A percentile compares a stretch with the other conserved stretches of the same genome.
These are phyloP conservation scores for Chaetomium globosum DNA, from an alignment of 2,329 filamentous ascomycete genomes.

Conservation along the genomic window DNA sequence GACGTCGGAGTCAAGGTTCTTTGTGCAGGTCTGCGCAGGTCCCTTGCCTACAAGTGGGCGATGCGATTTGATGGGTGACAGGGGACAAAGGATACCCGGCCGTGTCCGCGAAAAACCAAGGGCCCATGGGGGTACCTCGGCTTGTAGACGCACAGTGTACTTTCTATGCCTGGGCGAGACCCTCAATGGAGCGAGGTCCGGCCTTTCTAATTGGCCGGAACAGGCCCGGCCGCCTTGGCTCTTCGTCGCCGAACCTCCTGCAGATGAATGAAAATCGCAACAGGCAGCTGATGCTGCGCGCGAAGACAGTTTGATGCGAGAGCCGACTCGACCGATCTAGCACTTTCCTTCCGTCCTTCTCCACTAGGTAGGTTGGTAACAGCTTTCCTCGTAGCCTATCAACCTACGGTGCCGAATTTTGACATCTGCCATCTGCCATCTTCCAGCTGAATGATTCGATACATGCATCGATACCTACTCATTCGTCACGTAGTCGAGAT, in stretches of 20 bases:
- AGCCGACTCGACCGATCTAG: slow-evolving; percentile 6
- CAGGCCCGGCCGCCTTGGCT: slow-evolving; percentile 19
- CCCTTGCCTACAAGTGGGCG: background rate
- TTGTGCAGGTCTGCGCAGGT: slow-evolving; percentile 8
- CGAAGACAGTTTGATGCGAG: slow-evolving; percentile 3
- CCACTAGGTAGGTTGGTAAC: background rate
- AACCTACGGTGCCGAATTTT: background rate
- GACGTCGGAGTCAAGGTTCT: slow-evolving; percentile 2
- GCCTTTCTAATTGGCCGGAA: background rate
- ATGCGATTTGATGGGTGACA: background rate
- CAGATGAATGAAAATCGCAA: slow-evolving; percentile 18
- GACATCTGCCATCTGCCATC: background rate
- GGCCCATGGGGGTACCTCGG: background rate
- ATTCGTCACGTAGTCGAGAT: background rate
- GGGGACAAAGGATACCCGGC: slow-evolving; percentile 8
- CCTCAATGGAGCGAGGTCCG: background rate
- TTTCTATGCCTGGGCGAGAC: background rate
- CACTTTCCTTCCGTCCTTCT: slow-evolving; percentile 8
- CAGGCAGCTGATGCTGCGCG: slow-evolving; percentile 9
- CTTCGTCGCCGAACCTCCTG: slow-evolving; percentile 19
- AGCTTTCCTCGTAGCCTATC: background rate
- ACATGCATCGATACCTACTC: background rate
- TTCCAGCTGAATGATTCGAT: background rate
- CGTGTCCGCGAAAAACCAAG: background rate
- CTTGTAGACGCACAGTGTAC: background rate